phyloP scores from a whole-genome alignment of 345 rosid species.

The Eucalyptus caleyi region DNA sequence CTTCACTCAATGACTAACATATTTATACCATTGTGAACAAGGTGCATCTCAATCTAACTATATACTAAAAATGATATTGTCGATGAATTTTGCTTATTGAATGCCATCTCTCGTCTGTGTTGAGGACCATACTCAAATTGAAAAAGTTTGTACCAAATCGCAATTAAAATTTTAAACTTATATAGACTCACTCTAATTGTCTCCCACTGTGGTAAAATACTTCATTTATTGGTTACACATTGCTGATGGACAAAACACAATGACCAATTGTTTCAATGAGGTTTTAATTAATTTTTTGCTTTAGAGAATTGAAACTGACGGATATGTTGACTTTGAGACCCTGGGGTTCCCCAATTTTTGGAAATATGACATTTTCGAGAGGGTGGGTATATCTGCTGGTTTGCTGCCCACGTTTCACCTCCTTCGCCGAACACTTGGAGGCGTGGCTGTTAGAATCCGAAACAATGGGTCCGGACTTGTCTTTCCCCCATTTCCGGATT shows the following conservation, averaged over 20 bases:
- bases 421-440: neutral
- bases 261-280: neutral
- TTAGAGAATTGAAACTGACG: neutral
- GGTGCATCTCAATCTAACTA: neutral
- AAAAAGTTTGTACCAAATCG: neutral
- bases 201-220: neutral
- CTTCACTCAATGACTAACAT: neutral
- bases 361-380: neutral
- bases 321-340: neutral
- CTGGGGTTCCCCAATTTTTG: neutral
- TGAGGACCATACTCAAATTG: neutral
- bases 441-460: neutral
- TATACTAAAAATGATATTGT: neutral
- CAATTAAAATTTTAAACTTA: neutral
- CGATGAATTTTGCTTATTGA: neutral
- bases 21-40: neutral
- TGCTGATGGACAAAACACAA: neutral
- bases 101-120: neutral
- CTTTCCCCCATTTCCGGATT: neutral
- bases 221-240: neutral
- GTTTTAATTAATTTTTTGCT: neutral
- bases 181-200: neutral
- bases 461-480: neutral
- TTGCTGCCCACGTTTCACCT: neutral
- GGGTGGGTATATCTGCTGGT: neutral